phyloP scores from a whole-genome alignment of 2,329 filamentous ascomycete species.

The Pyrenophora seminiperda region DNA sequence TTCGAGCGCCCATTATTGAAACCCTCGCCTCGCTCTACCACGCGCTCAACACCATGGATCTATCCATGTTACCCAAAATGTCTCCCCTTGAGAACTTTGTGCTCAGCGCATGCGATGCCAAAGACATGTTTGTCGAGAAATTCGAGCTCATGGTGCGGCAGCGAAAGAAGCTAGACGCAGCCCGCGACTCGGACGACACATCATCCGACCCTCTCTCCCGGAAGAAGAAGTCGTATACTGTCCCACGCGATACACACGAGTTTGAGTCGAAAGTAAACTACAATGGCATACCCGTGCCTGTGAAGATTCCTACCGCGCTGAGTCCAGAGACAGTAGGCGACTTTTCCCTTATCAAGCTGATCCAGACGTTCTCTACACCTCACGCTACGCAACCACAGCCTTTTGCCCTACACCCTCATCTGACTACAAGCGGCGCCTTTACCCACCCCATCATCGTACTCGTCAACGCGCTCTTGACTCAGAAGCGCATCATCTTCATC shows the following conservation, averaged over 20 bases:
- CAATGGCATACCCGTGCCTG: constrained; percentile 93
- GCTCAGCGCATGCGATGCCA: constrained; percentile 86
- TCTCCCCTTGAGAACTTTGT: constrained; percentile 84
- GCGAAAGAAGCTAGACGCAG: constrained; percentile 69
- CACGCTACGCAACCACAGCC: constrained; percentile 83
- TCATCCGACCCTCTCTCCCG: constrained; percentile 46
- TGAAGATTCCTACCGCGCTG: constrained; percentile 92
- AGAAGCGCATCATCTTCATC: constrained; percentile 94
- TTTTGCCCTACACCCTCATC: constrained; percentile 84
- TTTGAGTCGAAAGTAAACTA: constrained; percentile 96
- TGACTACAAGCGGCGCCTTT: constrained; percentile 86
- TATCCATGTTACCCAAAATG: constrained; percentile 87
- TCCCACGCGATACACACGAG: constrained; percentile 94
- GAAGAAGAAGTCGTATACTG: constrained; percentile 68
- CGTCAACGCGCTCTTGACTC: constrained; percentile 90
- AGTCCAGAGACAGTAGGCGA: constrained; percentile 96
- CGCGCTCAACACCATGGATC: constrained; percentile 93
- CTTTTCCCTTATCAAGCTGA: constrained; percentile 95
- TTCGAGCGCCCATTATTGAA: constrained; percentile 85
- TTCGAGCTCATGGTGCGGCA: constrained; percentile 93
- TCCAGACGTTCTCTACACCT: constrained; percentile 86
- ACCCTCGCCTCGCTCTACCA: constrained; percentile 88
- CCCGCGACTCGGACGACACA: constrained; percentile 38
- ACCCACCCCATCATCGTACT: constrained; percentile 96
- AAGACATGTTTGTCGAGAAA: constrained; percentile 96